These are phyloP conservation scores for Priceomyces haplophilus DNA, from an alignment of 805 yeast species.

Conservation along the genomic window DNA sequence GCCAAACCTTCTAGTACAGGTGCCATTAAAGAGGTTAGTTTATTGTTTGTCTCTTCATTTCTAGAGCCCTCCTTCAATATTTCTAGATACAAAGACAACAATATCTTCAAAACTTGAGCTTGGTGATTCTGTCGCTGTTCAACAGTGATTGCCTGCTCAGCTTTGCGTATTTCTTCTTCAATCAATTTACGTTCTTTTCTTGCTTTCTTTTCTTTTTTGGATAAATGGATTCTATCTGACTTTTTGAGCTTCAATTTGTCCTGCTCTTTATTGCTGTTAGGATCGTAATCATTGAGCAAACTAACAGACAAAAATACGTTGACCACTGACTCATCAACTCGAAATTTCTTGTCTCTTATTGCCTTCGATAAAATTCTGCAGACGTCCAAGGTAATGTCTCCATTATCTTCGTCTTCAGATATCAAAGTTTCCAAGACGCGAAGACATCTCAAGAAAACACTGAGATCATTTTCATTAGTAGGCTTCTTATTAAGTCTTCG, in stretches of 20 bases:
- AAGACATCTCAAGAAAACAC: constrained; percentile 56
- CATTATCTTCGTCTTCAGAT: constrained; percentile 71
- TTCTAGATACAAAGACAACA: constrained; percentile 73
- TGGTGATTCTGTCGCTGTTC: constrained; percentile 86
- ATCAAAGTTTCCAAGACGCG: constrained; percentile 67
- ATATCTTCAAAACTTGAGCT: constrained; percentile 72
- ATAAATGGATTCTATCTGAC: constrained; percentile 85
- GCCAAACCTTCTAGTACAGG: constrained; percentile 90
- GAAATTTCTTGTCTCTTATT: constrained; percentile 66
- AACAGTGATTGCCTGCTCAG: constrained; percentile 82
- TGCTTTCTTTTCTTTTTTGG: constrained; percentile 85
- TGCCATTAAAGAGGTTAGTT: constrained; percentile 60
- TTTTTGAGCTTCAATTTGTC: constrained; percentile 58
- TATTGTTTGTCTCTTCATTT: constrained; percentile 36
- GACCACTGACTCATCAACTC: constrained; percentile 80
- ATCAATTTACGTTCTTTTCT: constrained; percentile 83
- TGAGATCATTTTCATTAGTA: constrained; percentile 41
- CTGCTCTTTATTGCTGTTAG: constrained; percentile 48
- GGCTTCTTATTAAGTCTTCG: constrained; percentile 67
- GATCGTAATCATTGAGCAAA: constrained; percentile 69
- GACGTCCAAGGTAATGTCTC: constrained; percentile 75
- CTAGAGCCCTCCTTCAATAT: constrained; percentile 53
- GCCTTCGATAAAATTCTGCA: constrained; percentile 67
- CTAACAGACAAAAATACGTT: constrained; percentile 68
- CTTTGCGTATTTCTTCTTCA: constrained; percentile 83